A percentile compares a stretch with the other conserved stretches of the same genome.
Conservation (phyloP, 2,329 filamentous ascomycete genomes). For the Clonostachys sp. region DNA sequence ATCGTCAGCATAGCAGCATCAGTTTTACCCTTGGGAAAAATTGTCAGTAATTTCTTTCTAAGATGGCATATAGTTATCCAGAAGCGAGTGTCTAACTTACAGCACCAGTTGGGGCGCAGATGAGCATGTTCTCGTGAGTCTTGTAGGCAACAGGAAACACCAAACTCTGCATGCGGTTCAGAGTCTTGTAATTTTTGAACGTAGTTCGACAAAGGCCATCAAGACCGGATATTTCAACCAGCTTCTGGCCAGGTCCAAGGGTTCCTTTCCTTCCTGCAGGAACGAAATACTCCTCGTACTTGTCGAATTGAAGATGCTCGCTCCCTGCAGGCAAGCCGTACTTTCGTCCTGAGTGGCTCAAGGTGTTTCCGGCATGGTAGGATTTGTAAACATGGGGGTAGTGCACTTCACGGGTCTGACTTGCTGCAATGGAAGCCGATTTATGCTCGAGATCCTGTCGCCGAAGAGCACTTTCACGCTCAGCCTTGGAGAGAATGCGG, state of each 20-base stretch:
- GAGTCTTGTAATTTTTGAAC: conserved; percentile 86
- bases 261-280: conserved; percentile 78
- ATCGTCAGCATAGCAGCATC: conserved; percentile 97
- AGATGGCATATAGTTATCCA: neutral
- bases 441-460: conserved; percentile 82
- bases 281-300: conserved; percentile 86
- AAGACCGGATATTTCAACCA: conserved; percentile 76
- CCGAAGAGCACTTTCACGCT: conserved; percentile 75
- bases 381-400: conserved; percentile 93
- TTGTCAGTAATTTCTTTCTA: conserved; percentile 5
- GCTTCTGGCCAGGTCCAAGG: conserved; percentile 65
- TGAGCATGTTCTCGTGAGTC: conserved; percentile 97
- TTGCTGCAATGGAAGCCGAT: conserved; percentile 63
- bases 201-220: conserved; percentile 88
- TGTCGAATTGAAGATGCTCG: conserved; percentile 63
- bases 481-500: conserved; percentile 63
- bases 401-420: conserved; percentile 65
- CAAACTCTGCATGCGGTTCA: conserved; percentile 98
- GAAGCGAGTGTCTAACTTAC: conserved; percentile 31
- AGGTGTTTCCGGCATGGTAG: conserved; percentile 78
- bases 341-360: conserved; percentile 74
- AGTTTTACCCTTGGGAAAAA: conserved; percentile 69
- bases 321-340: conserved; percentile 79
- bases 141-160: conserved; percentile 94
- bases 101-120: conserved; percentile 94